Conservation (phyloP, 768 basidiomycete species). For the Omphalotus guepiniiformis region DNA sequence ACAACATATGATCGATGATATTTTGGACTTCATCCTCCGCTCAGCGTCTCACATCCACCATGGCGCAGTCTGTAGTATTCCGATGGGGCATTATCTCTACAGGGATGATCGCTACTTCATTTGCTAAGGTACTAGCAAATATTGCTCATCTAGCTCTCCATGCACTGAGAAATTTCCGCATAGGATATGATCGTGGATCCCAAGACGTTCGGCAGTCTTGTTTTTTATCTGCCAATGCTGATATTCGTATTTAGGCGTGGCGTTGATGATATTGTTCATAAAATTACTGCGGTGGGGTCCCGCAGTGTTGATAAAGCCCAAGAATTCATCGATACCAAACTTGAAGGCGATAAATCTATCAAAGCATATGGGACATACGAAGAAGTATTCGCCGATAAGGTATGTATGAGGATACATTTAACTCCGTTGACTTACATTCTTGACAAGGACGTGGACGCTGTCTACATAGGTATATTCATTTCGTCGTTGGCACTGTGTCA, state of each 20-base stretch:
- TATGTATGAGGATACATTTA: constrained; percentile 26
- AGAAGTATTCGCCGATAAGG: constrained; percentile 68
- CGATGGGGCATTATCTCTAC: constrained; percentile 90
- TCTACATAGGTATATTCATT: constrained; percentile 61
- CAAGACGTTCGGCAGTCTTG: constrained; percentile 42
- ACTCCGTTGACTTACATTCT: not conserved
- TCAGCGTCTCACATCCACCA: constrained; percentile 12
- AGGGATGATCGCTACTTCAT: constrained; percentile 62
- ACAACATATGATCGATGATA: not conserved
- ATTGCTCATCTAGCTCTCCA: not conserved
- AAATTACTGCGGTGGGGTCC: constrained; percentile 73
- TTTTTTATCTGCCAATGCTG: not conserved
- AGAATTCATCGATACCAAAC: constrained; percentile 56
- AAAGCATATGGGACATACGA: constrained; percentile 73
- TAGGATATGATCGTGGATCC: constrained; percentile 79
- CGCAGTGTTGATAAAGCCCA: constrained; percentile 64
- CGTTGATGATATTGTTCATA: constrained; percentile 63
- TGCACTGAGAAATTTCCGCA: constrained; percentile 6
- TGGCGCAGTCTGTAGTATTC: constrained; percentile 41
- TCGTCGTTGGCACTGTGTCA: not conserved
- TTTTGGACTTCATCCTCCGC: not conserved
- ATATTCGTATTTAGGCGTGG: constrained; percentile 43
- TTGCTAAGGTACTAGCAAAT: constrained; percentile 51
- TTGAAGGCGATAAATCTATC: constrained; percentile 46
- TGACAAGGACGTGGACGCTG: constrained; percentile 62